Base-by-base conservation (phyloP, 2,329 filamentous ascomycete species). In the Penicillium aurantiogriseum region DNA sequence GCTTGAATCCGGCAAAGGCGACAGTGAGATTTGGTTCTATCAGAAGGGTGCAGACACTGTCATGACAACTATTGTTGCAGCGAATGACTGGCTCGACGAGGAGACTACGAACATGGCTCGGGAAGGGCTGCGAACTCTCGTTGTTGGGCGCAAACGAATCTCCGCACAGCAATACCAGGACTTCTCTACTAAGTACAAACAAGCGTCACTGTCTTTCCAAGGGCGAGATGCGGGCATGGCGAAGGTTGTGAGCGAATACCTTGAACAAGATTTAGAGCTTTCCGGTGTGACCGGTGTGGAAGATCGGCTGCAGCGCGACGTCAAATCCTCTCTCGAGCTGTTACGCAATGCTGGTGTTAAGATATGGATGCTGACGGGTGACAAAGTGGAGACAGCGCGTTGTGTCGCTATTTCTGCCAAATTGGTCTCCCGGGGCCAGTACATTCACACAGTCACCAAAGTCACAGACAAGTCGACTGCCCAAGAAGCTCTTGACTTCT, bases 71-170 rank as follows among this genome's bases (percentile, higher is more conserved):
- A 97, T 99, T 63, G 94, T 99, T 36, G 91, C 89, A 8, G 86
- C 92, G 19, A 99, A 97, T 70, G 94, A 99, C 77, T 99, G 94
- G 95, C 85, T 99, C 0, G 94, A 99, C 65, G 94, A 99, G 74
- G 94, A 99, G 74, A 97, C 94, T 0, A 91, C 91, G n/a, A 99
- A 99, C 73, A 99, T 99, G 95, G 95, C 95, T 6, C 87, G 94
- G 47, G 95, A 99, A 80, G 94, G 94, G 39, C 80, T 99, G 49
- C 88, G 94, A 57, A 99, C 94, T 0, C 82, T 99, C 6, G 94
- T 99, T 6, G 89, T 99, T 27, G 95, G 94, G n/a, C 86, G 95
- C 46, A 96, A 94, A 74, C 88, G 86, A 66, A 81, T 99, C 6
- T 93, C 91, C 0, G 67, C 80, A 6, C 83, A 88, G 64, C 89